Conservation (phyloP, 2,329 filamentous ascomycete species). For the Elsinoe perseae region DNA sequence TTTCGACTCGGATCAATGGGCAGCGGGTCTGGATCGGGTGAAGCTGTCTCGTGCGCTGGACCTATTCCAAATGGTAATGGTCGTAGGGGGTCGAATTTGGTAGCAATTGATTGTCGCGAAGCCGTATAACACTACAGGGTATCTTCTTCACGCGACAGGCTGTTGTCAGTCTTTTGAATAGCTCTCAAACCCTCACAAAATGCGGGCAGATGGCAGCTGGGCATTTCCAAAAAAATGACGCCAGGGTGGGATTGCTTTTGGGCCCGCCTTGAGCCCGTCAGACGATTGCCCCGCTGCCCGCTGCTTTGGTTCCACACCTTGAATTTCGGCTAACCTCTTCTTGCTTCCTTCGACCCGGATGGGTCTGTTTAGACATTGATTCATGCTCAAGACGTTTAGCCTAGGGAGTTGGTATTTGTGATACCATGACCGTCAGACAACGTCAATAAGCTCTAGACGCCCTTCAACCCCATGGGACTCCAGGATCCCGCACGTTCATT, state of each 20-base stretch:
- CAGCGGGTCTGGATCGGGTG: slow-evolving; percentile 10
- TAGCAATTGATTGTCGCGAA: not conserved
- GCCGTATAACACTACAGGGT: not conserved
- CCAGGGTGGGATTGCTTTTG: slow-evolving; percentile 12
- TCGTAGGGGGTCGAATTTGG: not conserved
- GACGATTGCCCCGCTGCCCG: not conserved
- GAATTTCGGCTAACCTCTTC: slow-evolving; percentile 9
- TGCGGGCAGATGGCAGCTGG: slow-evolving; percentile 14
- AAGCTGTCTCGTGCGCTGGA: slow-evolving; percentile 9
- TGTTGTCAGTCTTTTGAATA: not conserved
- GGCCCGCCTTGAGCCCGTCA: not conserved
- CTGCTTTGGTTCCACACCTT: not conserved
- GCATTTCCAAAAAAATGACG: slow-evolving; percentile 10
- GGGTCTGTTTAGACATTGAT: not conserved
- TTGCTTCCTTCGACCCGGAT: slow-evolving; percentile 11
- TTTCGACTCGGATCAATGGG: slow-evolving; percentile 15
- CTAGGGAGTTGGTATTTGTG: not conserved
- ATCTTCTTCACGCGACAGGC: not conserved
- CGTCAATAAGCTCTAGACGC: not conserved
- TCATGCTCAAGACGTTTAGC: not conserved
- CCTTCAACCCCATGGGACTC: not conserved
- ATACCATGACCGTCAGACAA: not conserved
- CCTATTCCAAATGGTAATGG: slow-evolving; percentile 1
- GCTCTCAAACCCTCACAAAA: not conserved
- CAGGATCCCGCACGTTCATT: not conserved